Evolutionary conservation across 2,329 filamentous ascomycete genomes (phyloP).

Genomic region (Colletotrichum spinosum): DNA sequence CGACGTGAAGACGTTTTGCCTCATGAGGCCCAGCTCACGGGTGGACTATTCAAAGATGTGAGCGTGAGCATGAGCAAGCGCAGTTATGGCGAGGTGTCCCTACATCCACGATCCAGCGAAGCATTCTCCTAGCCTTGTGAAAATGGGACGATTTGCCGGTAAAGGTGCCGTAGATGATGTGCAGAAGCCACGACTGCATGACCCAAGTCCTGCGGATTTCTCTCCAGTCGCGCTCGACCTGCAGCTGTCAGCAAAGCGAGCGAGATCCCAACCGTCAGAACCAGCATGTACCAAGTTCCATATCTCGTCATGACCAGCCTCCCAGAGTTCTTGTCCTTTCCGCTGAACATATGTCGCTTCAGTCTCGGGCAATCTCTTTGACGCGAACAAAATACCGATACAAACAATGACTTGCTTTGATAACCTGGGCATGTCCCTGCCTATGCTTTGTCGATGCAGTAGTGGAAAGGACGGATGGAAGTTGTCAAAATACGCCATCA

Average conservation of each 20-base stretch:
- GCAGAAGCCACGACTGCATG: constrained; percentile 46
- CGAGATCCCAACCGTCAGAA: not conserved
- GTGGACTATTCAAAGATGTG: constrained; percentile 32
- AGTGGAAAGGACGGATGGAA: constrained; percentile 42
- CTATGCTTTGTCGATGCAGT: constrained; percentile 39
- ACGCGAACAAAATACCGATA: constrained; percentile 40
- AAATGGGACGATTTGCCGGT: constrained; percentile 42
- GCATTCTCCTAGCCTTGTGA: constrained; percentile 43
- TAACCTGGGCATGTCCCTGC: constrained; percentile 17
- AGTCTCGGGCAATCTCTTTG: constrained; percentile 26
- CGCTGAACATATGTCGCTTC: constrained; percentile 18
- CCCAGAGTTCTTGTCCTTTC: constrained; percentile 38
- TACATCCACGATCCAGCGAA: constrained; percentile 44
- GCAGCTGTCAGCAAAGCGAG: not conserved
- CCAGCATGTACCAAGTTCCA: constrained; percentile 22
- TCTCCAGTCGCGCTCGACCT: constrained; percentile 42
- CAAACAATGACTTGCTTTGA: constrained; percentile 37
- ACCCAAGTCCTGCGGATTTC: constrained; percentile 42
- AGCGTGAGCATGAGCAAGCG: too few species aligned
- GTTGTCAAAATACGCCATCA: constrained; percentile 40
- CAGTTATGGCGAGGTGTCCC: too few species aligned
- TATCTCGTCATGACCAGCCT: constrained; percentile 35
- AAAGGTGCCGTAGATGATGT: constrained; percentile 46
- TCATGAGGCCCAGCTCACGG: constrained; percentile 43
- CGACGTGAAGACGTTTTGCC: constrained; percentile 42